phyloP scores from a whole-genome alignment of 176 grass and related monocot species.

The Oryza meyeriana region DNA sequence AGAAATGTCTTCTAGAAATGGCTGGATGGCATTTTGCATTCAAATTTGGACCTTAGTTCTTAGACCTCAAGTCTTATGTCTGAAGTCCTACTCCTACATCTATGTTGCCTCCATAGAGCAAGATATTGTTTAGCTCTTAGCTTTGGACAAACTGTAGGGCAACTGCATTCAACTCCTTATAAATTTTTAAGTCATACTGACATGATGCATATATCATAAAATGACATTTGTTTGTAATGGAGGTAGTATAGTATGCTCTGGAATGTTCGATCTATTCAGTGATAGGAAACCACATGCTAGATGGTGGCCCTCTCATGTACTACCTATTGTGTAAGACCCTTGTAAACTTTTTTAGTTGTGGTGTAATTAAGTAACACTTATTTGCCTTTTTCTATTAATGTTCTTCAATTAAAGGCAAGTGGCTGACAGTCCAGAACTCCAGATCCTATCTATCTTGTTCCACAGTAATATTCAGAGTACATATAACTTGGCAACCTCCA shows the following conservation, averaged over 20 bases:
- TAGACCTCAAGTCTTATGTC: not conserved
- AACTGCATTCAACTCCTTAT: not conserved
- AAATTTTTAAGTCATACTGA: not conserved
- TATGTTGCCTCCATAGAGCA: not conserved
- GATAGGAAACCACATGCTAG: not conserved
- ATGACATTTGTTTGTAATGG: no score
- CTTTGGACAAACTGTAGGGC: not conserved
- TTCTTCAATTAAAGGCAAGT: not conserved
- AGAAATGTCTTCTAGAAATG: no score
- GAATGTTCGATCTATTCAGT: not conserved
- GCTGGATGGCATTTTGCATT: no score
- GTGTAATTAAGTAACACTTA: not conserved
- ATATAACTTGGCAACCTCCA: conserved; percentile 10
- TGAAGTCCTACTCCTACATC: no score
- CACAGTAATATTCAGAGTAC: not conserved
- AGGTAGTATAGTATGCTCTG: not conserved
- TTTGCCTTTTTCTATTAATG: not conserved
- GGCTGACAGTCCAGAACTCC: not conserved
- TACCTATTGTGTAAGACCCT: not conserved
- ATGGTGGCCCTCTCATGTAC: not conserved
- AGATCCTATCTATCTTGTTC: not conserved
- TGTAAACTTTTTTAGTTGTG: not conserved
- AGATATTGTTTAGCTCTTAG: not conserved
- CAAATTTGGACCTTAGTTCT: no score
- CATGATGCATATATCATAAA: not conserved